Evolutionary conservation across 1,284 basidiomycete genomes (phyloP), one percentile per base, ranked within the genome.

Genomic region (Cutaneotrichosporon sp.): DNA sequence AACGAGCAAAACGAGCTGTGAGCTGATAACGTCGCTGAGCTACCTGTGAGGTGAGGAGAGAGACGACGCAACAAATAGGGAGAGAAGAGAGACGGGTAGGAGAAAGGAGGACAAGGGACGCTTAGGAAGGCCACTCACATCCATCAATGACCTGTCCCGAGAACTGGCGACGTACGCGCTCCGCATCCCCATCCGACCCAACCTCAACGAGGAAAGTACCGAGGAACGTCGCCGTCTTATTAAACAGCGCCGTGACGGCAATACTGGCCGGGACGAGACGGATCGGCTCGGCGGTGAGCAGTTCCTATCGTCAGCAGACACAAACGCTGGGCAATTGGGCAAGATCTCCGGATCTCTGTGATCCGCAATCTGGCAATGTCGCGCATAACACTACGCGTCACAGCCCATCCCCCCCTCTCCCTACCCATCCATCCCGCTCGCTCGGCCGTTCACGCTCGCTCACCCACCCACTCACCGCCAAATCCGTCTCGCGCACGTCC

Each of bases 61-160:
- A 7, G 40, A 13, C 36, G 36, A 36, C 26, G 26, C 26, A 3
- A 26, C 26, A 1, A 3, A 26, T 1, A 26, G 26, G 26, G 26
- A 26, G 26, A 26, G 26, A 26, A 26, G 26, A 13, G 36, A 36
- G 36, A 9, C 2, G 36, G 36, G 36, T 10, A 4, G 36, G 1
- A 36, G 36, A 36, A 36, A 13, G 2, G 36, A 36, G 36, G 36
- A 13, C 9, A 36, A 13, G 3, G 36, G 4, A 13, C 26, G 26
- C 26, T 26, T 26, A 36, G 34, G 34, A 36, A 36, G 34, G 4
- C 18, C 30, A 68, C 77, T 69, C 62, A 78, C 77, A 69, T 13
- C 65, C 69, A 67, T 79, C 77, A 40, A 79, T 75, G n/a, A 68
- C 60, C 58, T 76, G 72, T 5, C 76, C 76, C 13, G 72, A 74